Conservation (phyloP, 2,329 filamentous ascomycete genomes). For the Penicillium sp. region DNA sequence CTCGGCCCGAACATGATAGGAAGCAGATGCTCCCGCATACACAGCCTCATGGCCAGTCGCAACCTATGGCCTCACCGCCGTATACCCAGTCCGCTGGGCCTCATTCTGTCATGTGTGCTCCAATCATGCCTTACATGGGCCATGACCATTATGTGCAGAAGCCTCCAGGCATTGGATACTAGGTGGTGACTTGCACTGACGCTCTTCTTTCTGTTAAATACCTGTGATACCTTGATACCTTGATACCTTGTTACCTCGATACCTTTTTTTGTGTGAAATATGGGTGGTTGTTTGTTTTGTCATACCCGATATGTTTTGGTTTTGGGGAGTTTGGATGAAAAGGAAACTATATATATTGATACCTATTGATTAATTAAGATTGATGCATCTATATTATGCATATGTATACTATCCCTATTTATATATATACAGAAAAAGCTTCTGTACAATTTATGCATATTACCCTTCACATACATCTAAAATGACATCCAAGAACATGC, state of each 20-base stretch:
- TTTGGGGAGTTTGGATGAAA: slow-evolving; percentile 8
- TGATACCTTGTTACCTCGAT: neutral
- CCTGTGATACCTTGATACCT: slow-evolving; percentile 8
- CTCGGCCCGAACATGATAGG: slow-evolving; percentile 5
- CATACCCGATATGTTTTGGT: slow-evolving; percentile 17
- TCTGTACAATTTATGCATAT: neutral
- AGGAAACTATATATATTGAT: slow-evolving; percentile 14
- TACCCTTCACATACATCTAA: neutral
- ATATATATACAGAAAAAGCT: neutral
- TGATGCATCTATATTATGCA: neutral
- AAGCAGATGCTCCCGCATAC: slow-evolving; percentile 9
- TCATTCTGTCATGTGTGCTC: slow-evolving; percentile 30
- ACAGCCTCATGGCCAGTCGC: slow-evolving; percentile 8
- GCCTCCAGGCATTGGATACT: slow-evolving; percentile 26
- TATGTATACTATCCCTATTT: neutral
- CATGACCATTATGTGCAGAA: slow-evolving; percentile 22
- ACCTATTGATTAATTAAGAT: slow-evolving; percentile 8
- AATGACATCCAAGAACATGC: neutral
- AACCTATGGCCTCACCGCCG: slow-evolving; percentile 20
- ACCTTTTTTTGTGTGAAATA: slow-evolving; percentile 14
- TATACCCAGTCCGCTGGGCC: slow-evolving; percentile 23
- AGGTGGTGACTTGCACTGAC: neutral
- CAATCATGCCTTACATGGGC: slow-evolving; percentile 28
- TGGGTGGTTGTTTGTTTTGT: slow-evolving; percentile 18
- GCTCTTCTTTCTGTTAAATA: slow-evolving; percentile 10